phyloP scores from a whole-genome alignment of 768 basidiomycete species.

The Boletellus emodensis region DNA sequence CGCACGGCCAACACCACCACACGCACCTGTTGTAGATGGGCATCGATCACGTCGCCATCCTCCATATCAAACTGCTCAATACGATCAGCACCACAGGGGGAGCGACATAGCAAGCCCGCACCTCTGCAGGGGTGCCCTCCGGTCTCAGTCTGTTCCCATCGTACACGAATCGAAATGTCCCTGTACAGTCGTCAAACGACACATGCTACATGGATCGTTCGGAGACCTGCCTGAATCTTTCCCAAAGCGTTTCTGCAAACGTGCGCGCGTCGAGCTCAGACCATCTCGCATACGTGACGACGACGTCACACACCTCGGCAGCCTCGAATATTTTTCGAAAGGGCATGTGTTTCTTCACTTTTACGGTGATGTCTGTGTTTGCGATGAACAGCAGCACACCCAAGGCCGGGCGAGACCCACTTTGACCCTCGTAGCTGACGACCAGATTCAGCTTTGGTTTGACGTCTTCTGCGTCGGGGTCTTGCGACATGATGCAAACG shows the following conservation, averaged over 20 bases:
- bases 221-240: conserved; percentile 49
- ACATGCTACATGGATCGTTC: not conserved
- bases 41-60: conserved; percentile 61
- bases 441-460: conserved; percentile 70
- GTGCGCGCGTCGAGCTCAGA: not conserved
- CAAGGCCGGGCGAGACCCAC: conserved; percentile 32
- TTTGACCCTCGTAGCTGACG: conserved; percentile 50
- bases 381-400: not conserved
- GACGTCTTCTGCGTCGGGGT: conserved; percentile 42
- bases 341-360: conserved; percentile 60
- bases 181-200: conserved; percentile 28
- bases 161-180: conserved; percentile 59
- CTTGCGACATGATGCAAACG: conserved; percentile 24
- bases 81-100: not conserved
- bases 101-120: conserved; percentile 28
- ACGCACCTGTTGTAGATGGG: conserved; percentile 52
- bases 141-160: conserved; percentile 48
- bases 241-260: conserved; percentile 49
- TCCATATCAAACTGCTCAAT: conserved; percentile 49
- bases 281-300: not conserved
- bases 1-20: not conserved
- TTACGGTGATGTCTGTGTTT: conserved; percentile 55
- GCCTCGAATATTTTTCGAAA: conserved; percentile 66
- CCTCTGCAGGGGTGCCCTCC: conserved; percentile 52
- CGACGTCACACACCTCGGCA: conserved; percentile 47